These are phyloP conservation scores for Lactarius quietus DNA, from an alignment of 768 basidiomycete genomes.

Conservation along the genomic window DNA sequence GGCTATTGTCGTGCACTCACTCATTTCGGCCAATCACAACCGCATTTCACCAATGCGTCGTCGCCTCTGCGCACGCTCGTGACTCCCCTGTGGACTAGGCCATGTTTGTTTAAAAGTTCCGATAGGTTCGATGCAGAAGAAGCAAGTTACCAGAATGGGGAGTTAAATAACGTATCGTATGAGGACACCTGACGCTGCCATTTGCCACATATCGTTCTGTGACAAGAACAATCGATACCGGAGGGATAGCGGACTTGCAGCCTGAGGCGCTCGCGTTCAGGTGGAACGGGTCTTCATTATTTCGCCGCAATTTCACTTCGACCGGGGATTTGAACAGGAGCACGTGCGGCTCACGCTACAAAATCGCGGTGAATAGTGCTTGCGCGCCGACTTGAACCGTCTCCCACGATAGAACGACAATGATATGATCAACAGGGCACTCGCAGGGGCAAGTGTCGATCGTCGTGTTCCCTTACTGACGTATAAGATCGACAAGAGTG, in stretches of 20 bases:
- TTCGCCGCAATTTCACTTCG: not conserved
- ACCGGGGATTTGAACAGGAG: not conserved
- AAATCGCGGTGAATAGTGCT: not conserved
- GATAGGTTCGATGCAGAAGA: constrained; percentile 5
- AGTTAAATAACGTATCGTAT: not conserved
- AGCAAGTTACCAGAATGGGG: constrained; percentile 3
- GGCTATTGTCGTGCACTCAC: constrained; percentile 9
- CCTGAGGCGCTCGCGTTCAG: not conserved
- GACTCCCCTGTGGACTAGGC: not conserved
- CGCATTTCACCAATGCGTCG: not conserved
- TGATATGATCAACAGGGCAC: no score
- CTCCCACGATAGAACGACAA: no score
- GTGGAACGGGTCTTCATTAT: not conserved
- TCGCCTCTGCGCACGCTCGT: not conserved
- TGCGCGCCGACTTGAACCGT: no score
- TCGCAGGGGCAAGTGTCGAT: not conserved
- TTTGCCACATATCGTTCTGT: not conserved
- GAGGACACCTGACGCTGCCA: not conserved
- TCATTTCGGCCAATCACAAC: not conserved
- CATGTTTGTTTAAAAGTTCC: constrained; percentile 3
- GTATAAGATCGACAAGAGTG: not conserved
- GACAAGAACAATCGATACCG: not conserved
- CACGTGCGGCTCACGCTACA: not conserved
- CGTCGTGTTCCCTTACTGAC: not conserved
- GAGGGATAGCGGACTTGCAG: no score